A percentile compares a stretch with the other conserved stretches of the same genome.
Evolutionary conservation across 169 alveolate species (phyloP).

Genomic region (Eimeria nieschulzi): DNA sequence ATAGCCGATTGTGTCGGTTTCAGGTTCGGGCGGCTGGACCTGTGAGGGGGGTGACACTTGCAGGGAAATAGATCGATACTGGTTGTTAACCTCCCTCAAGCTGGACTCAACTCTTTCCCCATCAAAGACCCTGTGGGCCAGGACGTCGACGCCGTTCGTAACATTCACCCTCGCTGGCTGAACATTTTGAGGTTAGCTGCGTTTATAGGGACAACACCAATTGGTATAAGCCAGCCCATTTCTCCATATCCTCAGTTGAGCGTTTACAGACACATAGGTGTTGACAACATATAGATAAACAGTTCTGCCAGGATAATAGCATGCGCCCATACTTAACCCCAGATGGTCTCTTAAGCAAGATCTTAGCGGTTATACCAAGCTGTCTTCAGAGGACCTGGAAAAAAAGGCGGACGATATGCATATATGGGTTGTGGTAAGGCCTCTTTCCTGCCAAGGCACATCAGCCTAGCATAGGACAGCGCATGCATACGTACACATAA

Average conservation of each 20-base stretch:
- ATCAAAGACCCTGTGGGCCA: background rate
- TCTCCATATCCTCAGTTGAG: background rate
- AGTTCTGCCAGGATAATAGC: background rate
- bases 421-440: constrained; percentile 46
- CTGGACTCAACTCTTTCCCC: background rate
- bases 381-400: constrained; percentile 29
- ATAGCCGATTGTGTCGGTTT: background rate
- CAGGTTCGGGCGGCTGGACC: background rate
- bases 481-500: too few species aligned
- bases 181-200: background rate
- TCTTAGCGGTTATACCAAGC: constrained; percentile 30
- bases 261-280: background rate
- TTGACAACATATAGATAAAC: background rate
- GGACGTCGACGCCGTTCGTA: background rate
- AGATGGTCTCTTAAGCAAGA: constrained; percentile 69
- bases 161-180: background rate
- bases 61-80: background rate
- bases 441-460: too few species aligned
- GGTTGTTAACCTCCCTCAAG: background rate
- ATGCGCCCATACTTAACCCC: background rate
- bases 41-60: background rate
- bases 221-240: background rate
- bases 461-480: too few species aligned
- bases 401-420: constrained; percentile 65
- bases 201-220: background rate